Evolutionary conservation across 2,329 filamentous ascomycete species (phyloP).

Genomic region (Microsporum ferrugineum): DNA sequence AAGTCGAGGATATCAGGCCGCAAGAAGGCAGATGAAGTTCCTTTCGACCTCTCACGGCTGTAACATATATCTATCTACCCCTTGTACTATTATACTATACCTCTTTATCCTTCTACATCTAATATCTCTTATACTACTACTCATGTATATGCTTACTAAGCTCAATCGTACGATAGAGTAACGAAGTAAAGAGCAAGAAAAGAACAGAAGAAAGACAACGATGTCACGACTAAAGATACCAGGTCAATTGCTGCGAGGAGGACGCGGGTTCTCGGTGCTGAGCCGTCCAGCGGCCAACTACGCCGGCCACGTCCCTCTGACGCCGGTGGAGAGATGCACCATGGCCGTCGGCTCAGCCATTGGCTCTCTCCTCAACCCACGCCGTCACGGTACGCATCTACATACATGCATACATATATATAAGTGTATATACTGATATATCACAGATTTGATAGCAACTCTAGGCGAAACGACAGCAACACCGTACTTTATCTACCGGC

Average conservation of each 20-base stretch:
- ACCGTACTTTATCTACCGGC: constrained; percentile 86
- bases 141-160: not conserved
- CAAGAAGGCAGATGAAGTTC: constrained; percentile 24
- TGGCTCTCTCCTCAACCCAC: constrained; percentile 57
- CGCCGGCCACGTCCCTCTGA: constrained; percentile 84
- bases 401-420: not conserved
- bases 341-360: constrained; percentile 54
- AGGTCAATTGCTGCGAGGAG: not conserved
- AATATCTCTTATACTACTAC: not conserved
- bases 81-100: too few relatives aligned
- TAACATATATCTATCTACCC: not conserved
- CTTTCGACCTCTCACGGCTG: constrained; percentile 17
- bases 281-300: constrained; percentile 80
- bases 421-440: not conserved
- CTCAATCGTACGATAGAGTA: not conserved
- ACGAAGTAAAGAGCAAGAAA: constrained; percentile 12
- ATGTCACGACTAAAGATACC: not conserved
- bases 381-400: constrained; percentile 53
- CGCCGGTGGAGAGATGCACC: constrained; percentile 59
- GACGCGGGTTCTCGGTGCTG: constrained; percentile 62
- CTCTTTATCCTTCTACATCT: too few relatives aligned
- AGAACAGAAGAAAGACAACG: not conserved
- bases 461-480: constrained; percentile 91
- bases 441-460: constrained; percentile 74
- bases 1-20: constrained; percentile 43